Base-by-base conservation (phyloP, 768 basidiomycete species). In the Amanita thiersii region DNA sequence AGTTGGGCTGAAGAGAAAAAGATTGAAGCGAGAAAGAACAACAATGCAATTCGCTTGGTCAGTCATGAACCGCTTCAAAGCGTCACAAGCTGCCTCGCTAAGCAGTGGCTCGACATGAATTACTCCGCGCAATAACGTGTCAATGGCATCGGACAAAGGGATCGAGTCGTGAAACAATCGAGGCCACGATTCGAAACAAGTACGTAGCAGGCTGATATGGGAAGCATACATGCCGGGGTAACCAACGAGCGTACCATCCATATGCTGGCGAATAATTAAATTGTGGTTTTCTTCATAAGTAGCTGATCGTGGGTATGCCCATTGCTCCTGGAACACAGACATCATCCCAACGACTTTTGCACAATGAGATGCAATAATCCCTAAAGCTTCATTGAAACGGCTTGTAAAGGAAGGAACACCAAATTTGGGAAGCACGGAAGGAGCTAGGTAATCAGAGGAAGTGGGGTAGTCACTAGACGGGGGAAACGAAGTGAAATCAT, bases 251-350 rank as follows among this genome's bases (percentile, higher is more conserved):
- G 72, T 66, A 23, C 62, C 74, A 52, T 83, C 80, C 0, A 69
- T 62, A 54, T 90, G 87, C 18, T 79, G 74, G 25, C 85, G 74
- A 14, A 86, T 69, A 37, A 82, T 59, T 37, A 70, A 73, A 50
- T 75, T 82, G 50, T 80, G 77, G 2, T 77, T 65, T 52, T 92
- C 86, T 49, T 90, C 80, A 54, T 79, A 75, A 0, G 74, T 68
- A 47, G 70, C 73, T 37, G 80, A 59, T 34, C 79, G 76, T 14
- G 75, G 67, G 39, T 73, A 66, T 0, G 77, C 72, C 81, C 83
- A 89, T 50, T 88, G 83, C 5, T 92, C 85, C 44, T 96, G 91
- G 43, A 90, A 81, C 21, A 93, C 66, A 11, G 81, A 79, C 80
- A 93, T 86, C 26, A 68, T 62, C 1, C 85, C 86, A 5, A 88